Base-by-base conservation (phyloP, 2,329 filamentous ascomycete genomes). In the Neofusicoccum kwambonambiense region DNA sequence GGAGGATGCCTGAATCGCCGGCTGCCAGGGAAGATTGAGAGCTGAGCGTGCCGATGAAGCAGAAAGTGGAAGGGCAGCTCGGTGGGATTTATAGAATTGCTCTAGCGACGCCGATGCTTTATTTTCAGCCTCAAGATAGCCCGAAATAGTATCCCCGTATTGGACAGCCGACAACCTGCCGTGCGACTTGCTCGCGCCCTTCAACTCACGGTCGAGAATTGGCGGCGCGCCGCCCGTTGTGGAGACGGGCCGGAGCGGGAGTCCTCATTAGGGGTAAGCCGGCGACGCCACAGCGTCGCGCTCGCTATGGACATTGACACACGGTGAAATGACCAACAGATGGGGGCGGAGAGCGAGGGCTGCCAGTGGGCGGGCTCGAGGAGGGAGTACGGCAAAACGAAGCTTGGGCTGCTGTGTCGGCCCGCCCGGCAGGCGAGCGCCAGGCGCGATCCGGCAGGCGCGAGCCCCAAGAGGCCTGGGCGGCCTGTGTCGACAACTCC, bases 381-480 rank as follows among this genome's bases (percentile, higher is more conserved):
- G 11, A 15, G 47, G 27, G 19, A 17, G 19, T 7, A 9, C 47
- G 47, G 47, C 47, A 34, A 50, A n/a, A 34, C 9, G 13, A 58
- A 60, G 56, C 37, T 39, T 39, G 37, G 37, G 13, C 56, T 31
- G 27, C 27, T 8, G 27, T 27, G 41, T 60, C 56, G 56, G 56
- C n/a, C 56, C 56, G 56, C 37, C 27, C 56, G 56, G 56, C 41
- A 60, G 56, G 56, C 56, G 42, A 49, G 56, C 41, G 19, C 56
- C 42, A 44, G 54, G 9, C 54, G 54, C 39, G 19, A 34, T 58
- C 54, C 44, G 54, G 54, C 39, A 58, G 54, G 54, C 54, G 39
- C 54, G 54, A 34, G 35, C 52, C 27, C 27, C 27, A 31, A 31
- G 27, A 31, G 52, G 19, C 37, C 35, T 41, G 45, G 51, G 52